Evolutionary conservation across 805 yeast species (phyloP), one percentile per base, ranked within the genome.

Genomic region (Kazachstania martiniae): DNA sequence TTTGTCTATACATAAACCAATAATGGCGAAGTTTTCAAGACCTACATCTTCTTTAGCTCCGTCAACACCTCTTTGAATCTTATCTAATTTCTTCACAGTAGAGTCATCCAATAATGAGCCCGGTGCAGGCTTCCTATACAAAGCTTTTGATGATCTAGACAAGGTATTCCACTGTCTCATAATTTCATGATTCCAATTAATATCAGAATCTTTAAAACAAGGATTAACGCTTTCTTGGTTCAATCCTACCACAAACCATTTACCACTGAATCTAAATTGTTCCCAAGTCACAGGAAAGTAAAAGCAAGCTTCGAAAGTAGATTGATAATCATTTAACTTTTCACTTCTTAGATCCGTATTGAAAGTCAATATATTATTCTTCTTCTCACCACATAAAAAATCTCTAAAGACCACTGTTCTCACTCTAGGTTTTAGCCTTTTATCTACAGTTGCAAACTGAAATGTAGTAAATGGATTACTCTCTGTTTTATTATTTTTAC

Each of bases 11-110:
- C 81, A 73, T 61, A 84, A 53, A 25, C 79, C 74, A 18, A 81
- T 71, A 16, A 82, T 72, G 1, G 74, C 74, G 50, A 79, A 83
- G 51, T 81, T 74, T 47, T 73, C 76, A 34, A 68, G 58, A 1
- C 78, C 74, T 18, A 71, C 72, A 19, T 71, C 75, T 31, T 72
- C 76, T 47, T 72, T 68, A 27, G 72, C 66, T 6, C 94, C 94
- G 56, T 84, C 94, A 12, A 84, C 94, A 9, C 94, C 89, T 43
- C 94, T 66, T 29, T 70, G 65, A 29, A 84, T 77, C 32, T 81
- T 71, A 54, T 84, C 94, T 27, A 84, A 56, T 35, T 64, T 52
- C 42, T 71, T 72, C 23, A 64, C 62, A 35, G 71, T 72, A 26
- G 72, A 76, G 6, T 62, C 63, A 8, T 71, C 69, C 49, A 84